These are phyloP conservation scores for Skeletonema marinoi DNA, from an alignment of 108 stramenopile genomes.

Conservation along the genomic window DNA sequence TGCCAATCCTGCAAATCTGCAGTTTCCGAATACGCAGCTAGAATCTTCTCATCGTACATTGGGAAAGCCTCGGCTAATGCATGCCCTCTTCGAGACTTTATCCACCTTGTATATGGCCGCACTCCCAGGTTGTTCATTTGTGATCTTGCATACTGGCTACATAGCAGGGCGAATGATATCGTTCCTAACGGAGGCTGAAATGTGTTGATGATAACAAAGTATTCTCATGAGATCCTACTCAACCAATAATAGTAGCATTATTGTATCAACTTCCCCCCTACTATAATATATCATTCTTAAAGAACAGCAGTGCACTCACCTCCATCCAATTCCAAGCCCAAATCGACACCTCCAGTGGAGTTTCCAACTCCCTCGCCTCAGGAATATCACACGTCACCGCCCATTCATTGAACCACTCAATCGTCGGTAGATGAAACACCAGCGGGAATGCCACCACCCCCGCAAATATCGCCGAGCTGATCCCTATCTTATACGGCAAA, in stretches of 20 bases:
- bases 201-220: neutral
- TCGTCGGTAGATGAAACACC: conserved; percentile 31
- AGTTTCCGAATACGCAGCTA: neutral
- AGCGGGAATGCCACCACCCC: conserved; percentile 24
- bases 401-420: conserved; percentile 42
- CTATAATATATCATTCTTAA: neutral
- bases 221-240: neutral
- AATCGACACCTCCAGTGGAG: conserved; percentile 21
- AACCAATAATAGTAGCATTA: neutral
- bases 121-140: neutral
- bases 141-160: conserved; percentile 54
- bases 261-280: neutral
- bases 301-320: neutral
- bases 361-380: conserved; percentile 35
- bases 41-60: conserved; percentile 21
- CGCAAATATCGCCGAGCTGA: neutral
- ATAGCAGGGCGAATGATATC: conserved; percentile 65
- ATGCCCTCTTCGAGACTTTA: neutral
- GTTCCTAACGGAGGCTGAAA: conserved; percentile 62
- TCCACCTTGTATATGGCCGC: neutral
- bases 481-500: conserved; percentile 9
- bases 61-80: neutral
- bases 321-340: conserved; percentile 29
- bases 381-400: conserved; percentile 44
- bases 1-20: neutral